Conservation (phyloP, 2,329 filamentous ascomycete genomes). For the Thielaviopsis euricoi region DNA sequence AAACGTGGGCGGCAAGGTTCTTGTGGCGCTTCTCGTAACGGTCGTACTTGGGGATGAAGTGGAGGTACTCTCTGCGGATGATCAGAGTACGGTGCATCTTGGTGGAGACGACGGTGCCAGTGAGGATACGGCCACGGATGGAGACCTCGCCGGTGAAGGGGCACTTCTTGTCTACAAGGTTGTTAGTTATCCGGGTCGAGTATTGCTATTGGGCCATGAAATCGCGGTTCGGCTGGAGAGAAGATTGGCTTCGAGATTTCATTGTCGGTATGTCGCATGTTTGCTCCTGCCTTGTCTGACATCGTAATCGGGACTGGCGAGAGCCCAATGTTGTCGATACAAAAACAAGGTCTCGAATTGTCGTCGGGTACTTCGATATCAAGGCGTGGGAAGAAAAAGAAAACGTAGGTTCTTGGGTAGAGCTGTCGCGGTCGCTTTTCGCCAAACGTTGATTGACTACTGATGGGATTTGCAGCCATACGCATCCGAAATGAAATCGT, state of each 20-base stretch:
- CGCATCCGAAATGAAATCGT: neutral
- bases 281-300: too few relatives aligned
- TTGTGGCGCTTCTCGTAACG: constrained; percentile 99
- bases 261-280: too few relatives aligned
- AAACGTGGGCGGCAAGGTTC: constrained; percentile 98
- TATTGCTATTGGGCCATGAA: neutral
- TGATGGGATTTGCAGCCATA: neutral
- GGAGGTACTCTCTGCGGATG: constrained; percentile 99
- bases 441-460: too few relatives aligned
- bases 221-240: neutral
- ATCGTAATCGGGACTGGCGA: neutral
- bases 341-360: neutral
- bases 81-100: constrained; percentile 99
- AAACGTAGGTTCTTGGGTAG: neutral
- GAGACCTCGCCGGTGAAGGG: constrained; percentile 98
- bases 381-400: too few relatives aligned
- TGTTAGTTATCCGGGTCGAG: constrained; percentile 1
- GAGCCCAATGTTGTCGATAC: neutral
- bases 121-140: constrained; percentile 99
- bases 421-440: neutral
- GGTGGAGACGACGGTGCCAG: constrained; percentile 96
- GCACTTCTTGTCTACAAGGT: constrained; percentile 91
- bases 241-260: neutral
- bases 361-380: neutral
- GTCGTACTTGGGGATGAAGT: constrained; percentile 99